phyloP scores from a whole-genome alignment of 345 rosid genomes.

The Heritiera littoralis region DNA sequence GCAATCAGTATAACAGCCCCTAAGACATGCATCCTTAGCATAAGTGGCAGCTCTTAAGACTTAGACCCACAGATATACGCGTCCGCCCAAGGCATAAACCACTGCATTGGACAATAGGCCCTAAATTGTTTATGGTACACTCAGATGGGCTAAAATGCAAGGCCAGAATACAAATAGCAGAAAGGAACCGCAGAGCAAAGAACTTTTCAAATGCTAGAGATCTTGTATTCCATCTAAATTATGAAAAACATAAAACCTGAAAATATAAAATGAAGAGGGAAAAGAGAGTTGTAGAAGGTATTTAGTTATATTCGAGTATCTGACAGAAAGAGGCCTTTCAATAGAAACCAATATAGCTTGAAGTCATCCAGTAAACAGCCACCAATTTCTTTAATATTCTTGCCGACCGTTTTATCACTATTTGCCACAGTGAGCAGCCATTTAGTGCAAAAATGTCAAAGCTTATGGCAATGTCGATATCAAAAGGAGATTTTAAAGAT shows the following conservation, averaged over 20 bases:
- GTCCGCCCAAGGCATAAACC: not conserved
- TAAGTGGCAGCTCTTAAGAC: not conserved
- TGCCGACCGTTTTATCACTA: not conserved
- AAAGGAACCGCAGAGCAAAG: not conserved
- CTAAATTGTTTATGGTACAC: not conserved
- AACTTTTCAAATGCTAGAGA: not conserved
- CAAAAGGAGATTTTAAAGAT: conserved; percentile 3
- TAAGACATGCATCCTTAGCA: not conserved
- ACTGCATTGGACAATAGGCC: not conserved
- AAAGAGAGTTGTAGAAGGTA: not conserved
- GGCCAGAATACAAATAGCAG: not conserved
- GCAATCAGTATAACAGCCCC: not conserved
- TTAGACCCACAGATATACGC: not conserved
- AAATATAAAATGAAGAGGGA: not conserved
- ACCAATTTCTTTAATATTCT: not conserved
- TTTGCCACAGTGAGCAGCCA: not conserved
- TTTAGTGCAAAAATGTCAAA: conserved; percentile 16
- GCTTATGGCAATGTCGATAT: conserved; percentile 1
- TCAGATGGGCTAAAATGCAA: too few species aligned
- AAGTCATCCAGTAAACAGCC: not conserved
- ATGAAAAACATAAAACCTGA: not conserved
- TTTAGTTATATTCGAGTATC: not conserved
- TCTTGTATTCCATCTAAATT: not conserved
- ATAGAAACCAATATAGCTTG: not conserved
- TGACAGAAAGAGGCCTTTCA: not conserved